Percentiles rank a stretch among this genome's conserved stretches.
These are phyloP conservation scores for Amanita pseudoporphyria DNA, from an alignment of 768 basidiomycete genomes.

Conservation along the genomic window DNA sequence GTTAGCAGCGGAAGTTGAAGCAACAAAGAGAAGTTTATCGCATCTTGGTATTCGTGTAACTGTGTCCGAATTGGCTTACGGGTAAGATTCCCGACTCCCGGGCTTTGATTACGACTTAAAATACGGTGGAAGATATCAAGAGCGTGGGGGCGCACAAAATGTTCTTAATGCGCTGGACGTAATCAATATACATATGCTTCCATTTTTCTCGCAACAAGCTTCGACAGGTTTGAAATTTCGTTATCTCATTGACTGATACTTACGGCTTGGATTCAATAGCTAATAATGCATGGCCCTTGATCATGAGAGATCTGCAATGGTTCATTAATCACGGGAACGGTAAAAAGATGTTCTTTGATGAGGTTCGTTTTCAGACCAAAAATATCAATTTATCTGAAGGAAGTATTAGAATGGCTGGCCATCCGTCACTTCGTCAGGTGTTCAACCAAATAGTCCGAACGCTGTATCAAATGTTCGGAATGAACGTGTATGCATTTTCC, in stretches of 20 bases:
- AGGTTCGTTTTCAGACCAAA: conserved; percentile 23
- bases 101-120: not conserved
- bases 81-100: conserved; percentile 19
- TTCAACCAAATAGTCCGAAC: conserved; percentile 41
- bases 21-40: conserved; percentile 33
- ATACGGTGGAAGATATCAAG: conserved; percentile 22
- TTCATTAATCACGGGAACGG: conserved; percentile 43
- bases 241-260: not conserved
- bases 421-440: conserved; percentile 39
- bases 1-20: conserved; percentile 35
- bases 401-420: conserved; percentile 52
- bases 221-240: conserved; percentile 27
- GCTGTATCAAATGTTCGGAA: conserved; percentile 40
- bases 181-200: conserved; percentile 51
- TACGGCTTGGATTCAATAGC: conserved; percentile 17
- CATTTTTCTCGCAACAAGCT: conserved; percentile 40
- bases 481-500: conserved; percentile 29
- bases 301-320: conserved; percentile 42
- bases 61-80: conserved; percentile 41
- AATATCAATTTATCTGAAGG: not conserved
- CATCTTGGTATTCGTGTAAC: conserved; percentile 46
- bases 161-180: conserved; percentile 42
- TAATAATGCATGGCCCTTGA: conserved; percentile 40
- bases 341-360: conserved; percentile 56
- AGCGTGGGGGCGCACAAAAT: conserved; percentile 38